Conservation (phyloP, 169 alveolate species). For the Plasmodium fragile region DNA sequence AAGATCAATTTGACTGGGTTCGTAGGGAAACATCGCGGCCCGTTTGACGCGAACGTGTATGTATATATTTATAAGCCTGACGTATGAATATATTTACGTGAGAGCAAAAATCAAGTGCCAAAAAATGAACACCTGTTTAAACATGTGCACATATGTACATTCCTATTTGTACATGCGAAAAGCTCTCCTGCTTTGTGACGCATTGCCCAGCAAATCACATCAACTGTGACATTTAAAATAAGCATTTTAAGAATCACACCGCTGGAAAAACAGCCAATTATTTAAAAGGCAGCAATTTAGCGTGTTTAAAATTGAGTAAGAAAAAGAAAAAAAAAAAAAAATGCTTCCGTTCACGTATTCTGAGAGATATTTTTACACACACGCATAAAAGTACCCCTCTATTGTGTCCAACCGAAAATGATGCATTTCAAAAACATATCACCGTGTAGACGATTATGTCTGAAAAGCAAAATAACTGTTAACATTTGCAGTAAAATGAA, state of each 20-base stretch:
- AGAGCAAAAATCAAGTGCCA: neutral
- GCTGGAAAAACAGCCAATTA: neutral
- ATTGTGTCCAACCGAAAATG: slow-evolving; percentile 23
- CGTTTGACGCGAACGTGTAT: neutral
- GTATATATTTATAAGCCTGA: slow-evolving; percentile 3
- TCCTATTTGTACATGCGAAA: neutral
- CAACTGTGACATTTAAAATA: neutral
- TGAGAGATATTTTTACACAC: slow-evolving; percentile 5
- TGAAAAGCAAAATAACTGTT: slow-evolving; percentile 18
- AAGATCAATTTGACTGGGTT: slow-evolving; percentile 66
- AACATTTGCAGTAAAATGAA: slow-evolving; percentile 27
- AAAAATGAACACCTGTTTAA: neutral
- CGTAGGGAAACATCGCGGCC: slow-evolving; percentile 68
- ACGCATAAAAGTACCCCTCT: slow-evolving; percentile 1
- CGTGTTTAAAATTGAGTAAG: neutral
- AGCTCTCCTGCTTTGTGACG: neutral
- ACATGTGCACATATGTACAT: neutral
- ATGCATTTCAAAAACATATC: slow-evolving; percentile 56
- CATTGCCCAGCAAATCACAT: neutral
- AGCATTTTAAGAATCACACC: neutral
- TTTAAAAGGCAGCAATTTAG: neutral
- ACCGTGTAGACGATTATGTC: slow-evolving; percentile 5
- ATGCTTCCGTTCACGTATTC: neutral
- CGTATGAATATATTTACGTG: slow-evolving; percentile 11
- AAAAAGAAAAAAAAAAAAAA: slow-evolving; percentile 10